These are phyloP conservation scores for Coix lacrymajobi DNA, from an alignment of 176 grass and related monocot genomes.

Conservation along the genomic window DNA sequence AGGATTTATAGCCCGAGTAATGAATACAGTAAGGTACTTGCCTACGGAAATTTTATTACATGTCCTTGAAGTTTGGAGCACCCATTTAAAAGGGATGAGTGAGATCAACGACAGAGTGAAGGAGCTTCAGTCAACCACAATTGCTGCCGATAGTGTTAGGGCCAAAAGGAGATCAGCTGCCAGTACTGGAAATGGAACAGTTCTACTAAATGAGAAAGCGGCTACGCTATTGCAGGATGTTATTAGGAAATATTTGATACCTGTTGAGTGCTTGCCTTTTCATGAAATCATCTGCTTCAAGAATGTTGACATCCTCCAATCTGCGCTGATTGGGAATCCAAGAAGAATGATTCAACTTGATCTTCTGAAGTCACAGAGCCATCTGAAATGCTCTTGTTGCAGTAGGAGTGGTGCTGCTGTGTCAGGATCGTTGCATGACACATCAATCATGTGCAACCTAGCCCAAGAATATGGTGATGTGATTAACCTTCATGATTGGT, in stretches of 20 bases:
- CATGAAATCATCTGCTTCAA: slow-evolving; percentile 96
- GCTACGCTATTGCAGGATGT: neutral
- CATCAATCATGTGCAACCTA: slow-evolving; percentile 85
- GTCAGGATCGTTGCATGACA: slow-evolving; percentile 68
- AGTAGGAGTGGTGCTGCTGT: slow-evolving; percentile 46
- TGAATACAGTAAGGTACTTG: slow-evolving; percentile 62
- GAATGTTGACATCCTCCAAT: slow-evolving; percentile 67
- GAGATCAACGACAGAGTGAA: slow-evolving; percentile 67
- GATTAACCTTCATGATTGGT: slow-evolving; percentile 95
- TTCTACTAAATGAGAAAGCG: neutral
- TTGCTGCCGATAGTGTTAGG: slow-evolving; percentile 27
- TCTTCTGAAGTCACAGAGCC: slow-evolving; percentile 60
- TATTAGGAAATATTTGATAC: slow-evolving; percentile 57
- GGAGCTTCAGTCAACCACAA: slow-evolving; percentile 61
- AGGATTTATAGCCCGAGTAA: slow-evolving; percentile 51
- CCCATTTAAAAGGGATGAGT: slow-evolving; percentile 52
- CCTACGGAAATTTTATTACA: slow-evolving; percentile 50
- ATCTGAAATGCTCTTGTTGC: slow-evolving; percentile 76
- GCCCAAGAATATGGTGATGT: slow-evolving; percentile 91
- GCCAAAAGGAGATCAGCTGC: neutral
- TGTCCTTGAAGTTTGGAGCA: slow-evolving; percentile 63
- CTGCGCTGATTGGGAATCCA: slow-evolving; percentile 81
- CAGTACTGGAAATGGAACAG: neutral
- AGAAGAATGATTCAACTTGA: slow-evolving; percentile 86
- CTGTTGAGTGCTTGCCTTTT: slow-evolving; percentile 60